These are phyloP conservation scores for Pythium myriotylum DNA, from an alignment of 352 stramenopile genomes.

Conservation along the genomic window DNA sequence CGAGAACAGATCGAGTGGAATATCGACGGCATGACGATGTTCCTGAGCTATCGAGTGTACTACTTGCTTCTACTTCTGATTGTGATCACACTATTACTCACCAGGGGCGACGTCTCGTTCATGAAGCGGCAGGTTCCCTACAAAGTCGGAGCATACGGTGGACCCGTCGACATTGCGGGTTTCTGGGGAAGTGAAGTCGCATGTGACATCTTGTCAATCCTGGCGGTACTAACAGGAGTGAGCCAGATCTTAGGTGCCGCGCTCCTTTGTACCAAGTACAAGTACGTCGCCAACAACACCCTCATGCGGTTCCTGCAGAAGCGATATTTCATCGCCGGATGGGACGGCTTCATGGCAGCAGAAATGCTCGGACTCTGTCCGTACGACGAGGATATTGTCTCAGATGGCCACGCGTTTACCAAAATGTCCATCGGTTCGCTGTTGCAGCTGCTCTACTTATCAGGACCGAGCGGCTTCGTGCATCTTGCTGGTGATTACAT, in stretches of 20 bases:
- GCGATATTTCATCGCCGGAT: conserved; percentile 55
- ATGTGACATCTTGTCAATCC: conserved; percentile 45
- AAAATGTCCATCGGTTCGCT: conserved; percentile 46
- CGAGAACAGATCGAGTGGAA: conserved; percentile 47
- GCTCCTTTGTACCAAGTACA: conserved; percentile 37
- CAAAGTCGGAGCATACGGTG: conserved; percentile 43
- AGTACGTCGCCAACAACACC: conserved; percentile 45
- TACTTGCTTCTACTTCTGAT: conserved; percentile 46
- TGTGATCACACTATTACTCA: conserved; percentile 37
- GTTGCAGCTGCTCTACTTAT: conserved; percentile 50
- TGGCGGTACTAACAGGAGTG: conserved; percentile 35
- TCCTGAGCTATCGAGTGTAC: conserved; percentile 60
- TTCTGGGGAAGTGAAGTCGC: conserved; percentile 63
- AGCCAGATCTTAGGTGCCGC: conserved; percentile 37
- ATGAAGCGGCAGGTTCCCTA: conserved; percentile 35
- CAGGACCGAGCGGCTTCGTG: conserved; percentile 48
- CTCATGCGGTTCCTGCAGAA: conserved; percentile 45
- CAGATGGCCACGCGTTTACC: conserved; percentile 29
- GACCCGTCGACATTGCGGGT: conserved; percentile 31
- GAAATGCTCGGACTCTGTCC: conserved; percentile 53
- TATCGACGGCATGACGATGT: conserved; percentile 45
- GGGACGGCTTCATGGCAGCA: conserved; percentile 41
- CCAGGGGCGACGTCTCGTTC: conserved; percentile 38
- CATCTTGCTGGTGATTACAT: conserved; percentile 49
- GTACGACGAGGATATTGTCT: conserved; percentile 25